Conservation (phyloP, 768 basidiomycete genomes). For the Boletus sp. region DNA sequence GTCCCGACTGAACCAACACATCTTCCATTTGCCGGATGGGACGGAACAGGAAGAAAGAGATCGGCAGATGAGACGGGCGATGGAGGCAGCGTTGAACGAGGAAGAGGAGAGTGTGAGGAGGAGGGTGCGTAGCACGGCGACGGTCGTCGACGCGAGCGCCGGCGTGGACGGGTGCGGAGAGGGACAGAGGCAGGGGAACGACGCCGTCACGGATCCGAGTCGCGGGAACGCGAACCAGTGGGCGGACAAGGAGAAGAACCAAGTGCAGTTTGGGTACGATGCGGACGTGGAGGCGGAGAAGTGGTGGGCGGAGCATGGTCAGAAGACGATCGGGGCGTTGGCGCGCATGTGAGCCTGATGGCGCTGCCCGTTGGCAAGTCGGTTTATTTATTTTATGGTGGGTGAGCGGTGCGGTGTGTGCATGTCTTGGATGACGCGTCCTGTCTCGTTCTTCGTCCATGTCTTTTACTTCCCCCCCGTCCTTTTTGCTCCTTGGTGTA, state of each 20-base stretch:
- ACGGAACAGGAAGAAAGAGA: constrained; percentile 51
- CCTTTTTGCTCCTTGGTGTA: too few species aligned
- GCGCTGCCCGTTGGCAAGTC: too few species aligned
- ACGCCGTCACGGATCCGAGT: not conserved
- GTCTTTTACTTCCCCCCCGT: too few species aligned
- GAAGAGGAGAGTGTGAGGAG: constrained; percentile 10
- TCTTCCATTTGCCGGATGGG: constrained; percentile 57
- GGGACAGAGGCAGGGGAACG: not conserved
- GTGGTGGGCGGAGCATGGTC: constrained; percentile 44
- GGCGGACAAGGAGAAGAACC: constrained; percentile 53
- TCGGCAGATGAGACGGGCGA: constrained; percentile 46
- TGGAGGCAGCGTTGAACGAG: constrained; percentile 36
- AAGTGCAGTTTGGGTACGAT: constrained; percentile 50
- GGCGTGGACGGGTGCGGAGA: not conserved
- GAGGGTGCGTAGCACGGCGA: constrained; percentile 12
- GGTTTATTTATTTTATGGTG: too few species aligned
- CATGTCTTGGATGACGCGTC: too few species aligned
- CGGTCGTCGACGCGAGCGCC: not conserved
- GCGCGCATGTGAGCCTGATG: constrained; percentile 17
- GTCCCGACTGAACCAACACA: constrained; percentile 47
- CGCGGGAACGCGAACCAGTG: constrained; percentile 50
- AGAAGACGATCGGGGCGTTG: constrained; percentile 9
- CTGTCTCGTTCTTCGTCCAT: too few species aligned
- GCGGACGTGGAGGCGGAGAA: constrained; percentile 47
- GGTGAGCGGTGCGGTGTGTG: too few species aligned